Evolutionary conservation across 305 asterid genomes (phyloP).

Genomic region (Fraxinus albicans): DNA sequence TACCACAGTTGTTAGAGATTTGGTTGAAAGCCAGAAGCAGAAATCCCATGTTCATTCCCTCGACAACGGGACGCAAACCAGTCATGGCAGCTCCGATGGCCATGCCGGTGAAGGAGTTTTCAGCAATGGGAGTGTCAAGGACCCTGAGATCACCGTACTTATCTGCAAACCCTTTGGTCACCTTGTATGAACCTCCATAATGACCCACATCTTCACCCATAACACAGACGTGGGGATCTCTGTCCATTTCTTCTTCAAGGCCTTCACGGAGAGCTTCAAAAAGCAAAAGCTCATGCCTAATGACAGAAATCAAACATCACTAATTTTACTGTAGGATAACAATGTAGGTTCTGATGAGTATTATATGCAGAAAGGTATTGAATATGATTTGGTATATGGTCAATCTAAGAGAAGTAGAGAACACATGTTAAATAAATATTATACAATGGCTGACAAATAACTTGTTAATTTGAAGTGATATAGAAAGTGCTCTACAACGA

Average conservation of each 20-base stretch:
- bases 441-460: background rate
- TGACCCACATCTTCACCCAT: conserved; percentile 81
- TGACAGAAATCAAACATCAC: background rate
- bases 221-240: conserved; percentile 64
- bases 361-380: background rate
- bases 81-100: conserved; percentile 81
- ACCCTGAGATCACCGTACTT: conserved; percentile 75
- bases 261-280: conserved; percentile 80
- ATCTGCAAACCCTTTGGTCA: conserved; percentile 58
- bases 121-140: conserved; percentile 84
- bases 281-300: conserved; percentile 71
- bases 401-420: background rate
- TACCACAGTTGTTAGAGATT: conserved; percentile 74
- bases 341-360: background rate
- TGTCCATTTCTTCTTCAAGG: conserved; percentile 73
- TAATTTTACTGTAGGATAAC: background rate
- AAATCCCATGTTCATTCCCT: conserved; percentile 84
- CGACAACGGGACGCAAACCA: conserved; percentile 61
- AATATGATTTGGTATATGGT: background rate
- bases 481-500: background rate
- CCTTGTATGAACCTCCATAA: conserved; percentile 79
- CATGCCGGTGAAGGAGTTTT: conserved; percentile 77
- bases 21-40: conserved; percentile 73
- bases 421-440: background rate
- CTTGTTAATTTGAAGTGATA: background rate